Evolutionary conservation across 352 stramenopile species (phyloP).

Genomic region (Elongisporangium anandrum): DNA sequence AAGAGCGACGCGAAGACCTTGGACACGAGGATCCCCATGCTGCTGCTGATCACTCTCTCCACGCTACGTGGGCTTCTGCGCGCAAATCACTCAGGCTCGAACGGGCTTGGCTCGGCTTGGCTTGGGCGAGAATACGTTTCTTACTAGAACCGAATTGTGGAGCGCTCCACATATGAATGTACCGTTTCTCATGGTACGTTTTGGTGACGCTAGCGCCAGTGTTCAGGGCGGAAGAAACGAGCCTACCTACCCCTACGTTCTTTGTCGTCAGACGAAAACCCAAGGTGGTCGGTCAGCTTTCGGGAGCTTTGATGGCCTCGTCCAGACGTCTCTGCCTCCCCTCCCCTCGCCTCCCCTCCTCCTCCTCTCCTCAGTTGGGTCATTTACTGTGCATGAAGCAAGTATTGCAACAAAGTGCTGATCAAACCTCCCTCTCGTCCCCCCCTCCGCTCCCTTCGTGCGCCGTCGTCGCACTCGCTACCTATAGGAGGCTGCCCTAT

Average conservation of each 20-base stretch:
- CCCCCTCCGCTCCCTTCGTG: neutral
- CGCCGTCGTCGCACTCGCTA: neutral
- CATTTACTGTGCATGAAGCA: neutral
- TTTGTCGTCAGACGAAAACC: neutral
- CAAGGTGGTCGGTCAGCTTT: neutral
- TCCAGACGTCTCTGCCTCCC: neutral
- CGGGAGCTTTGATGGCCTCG: neutral
- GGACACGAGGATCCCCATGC: conserved; percentile 98
- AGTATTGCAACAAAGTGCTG: neutral
- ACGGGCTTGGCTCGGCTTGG: neutral
- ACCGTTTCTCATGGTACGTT: neutral
- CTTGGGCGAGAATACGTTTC: neutral
- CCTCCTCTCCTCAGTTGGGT: neutral
- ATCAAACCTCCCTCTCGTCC: neutral
- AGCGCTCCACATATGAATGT: neutral
- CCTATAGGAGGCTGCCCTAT: neutral
- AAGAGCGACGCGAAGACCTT: conserved; percentile 98
- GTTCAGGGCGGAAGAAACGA: neutral
- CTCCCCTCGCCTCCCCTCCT: neutral
- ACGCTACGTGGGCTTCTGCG: neutral
- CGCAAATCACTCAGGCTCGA: neutral
- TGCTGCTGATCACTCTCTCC: neutral
- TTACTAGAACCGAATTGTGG: neutral
- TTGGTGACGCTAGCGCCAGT: neutral
- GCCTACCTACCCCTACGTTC: neutral